phyloP scores from a whole-genome alignment of 768 basidiomycete species.

The Hygrophorus russula region DNA sequence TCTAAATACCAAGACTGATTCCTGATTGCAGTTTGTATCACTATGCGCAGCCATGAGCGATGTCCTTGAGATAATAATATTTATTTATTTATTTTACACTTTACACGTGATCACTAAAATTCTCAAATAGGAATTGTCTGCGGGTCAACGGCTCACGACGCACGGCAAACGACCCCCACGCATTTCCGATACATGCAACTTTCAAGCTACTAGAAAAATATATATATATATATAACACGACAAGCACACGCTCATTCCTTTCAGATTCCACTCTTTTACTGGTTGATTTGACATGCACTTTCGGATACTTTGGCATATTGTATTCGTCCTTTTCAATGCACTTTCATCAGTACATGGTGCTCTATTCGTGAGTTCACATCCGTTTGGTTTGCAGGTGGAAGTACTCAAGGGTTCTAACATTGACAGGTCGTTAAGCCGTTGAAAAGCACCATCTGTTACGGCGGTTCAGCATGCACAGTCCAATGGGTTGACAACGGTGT shows the following conservation, averaged over 20 bases:
- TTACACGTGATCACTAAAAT: too few relatives aligned
- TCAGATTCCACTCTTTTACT: not conserved
- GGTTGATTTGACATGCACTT: not conserved
- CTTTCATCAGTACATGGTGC: slow-evolving; percentile 22
- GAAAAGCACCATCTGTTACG: slow-evolving; percentile 34
- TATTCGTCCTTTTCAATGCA: slow-evolving; percentile 12
- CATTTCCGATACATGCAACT: too few relatives aligned
- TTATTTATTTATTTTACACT: too few relatives aligned
- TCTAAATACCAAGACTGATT: too few relatives aligned
- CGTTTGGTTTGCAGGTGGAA: not conserved
- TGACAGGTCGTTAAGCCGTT: slow-evolving; percentile 37
- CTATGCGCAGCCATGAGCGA: too few relatives aligned
- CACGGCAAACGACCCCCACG: too few relatives aligned
- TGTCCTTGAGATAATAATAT: too few relatives aligned
- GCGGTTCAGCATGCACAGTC: slow-evolving; percentile 41
- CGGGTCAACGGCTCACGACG: too few relatives aligned
- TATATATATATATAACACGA: too few relatives aligned
- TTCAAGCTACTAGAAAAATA: too few relatives aligned
- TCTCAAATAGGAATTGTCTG: too few relatives aligned
- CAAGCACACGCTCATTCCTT: not conserved
- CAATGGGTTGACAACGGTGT: slow-evolving; percentile 56
- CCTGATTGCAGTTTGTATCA: too few relatives aligned
- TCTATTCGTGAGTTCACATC: slow-evolving; percentile 24
- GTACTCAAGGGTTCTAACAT: not conserved
- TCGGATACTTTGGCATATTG: not conserved